Percentiles rank a stretch among this genome's conserved stretches.
These are phyloP conservation scores for Aspergillus sp. DNA, from an alignment of 2,329 filamentous ascomycete genomes.

Conservation along the genomic window DNA sequence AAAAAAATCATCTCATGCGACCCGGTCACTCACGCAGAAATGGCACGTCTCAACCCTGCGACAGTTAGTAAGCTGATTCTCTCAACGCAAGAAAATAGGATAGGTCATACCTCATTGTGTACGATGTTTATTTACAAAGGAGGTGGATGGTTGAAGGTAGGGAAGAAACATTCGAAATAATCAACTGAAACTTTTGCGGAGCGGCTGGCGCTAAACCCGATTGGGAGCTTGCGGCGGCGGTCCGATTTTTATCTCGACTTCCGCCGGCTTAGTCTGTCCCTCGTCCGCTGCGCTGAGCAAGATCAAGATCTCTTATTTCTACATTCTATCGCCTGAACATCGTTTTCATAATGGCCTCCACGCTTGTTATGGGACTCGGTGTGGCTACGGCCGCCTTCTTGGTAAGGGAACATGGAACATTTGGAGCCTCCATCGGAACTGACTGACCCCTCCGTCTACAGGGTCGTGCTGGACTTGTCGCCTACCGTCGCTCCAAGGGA, in stretches of 20 bases:
- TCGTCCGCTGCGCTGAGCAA: neutral
- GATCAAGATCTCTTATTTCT: neutral
- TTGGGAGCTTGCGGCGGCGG: constrained; percentile 18
- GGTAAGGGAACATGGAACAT: constrained; percentile 42
- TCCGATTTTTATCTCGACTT: constrained; percentile 33
- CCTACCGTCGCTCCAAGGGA: constrained; percentile 68
- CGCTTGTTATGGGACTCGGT: constrained; percentile 39
- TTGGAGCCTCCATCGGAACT: neutral
- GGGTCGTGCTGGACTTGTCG: constrained; percentile 89
- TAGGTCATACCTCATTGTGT: constrained; percentile 15
- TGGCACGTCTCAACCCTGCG: constrained; percentile 56
- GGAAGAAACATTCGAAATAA: constrained; percentile 10
- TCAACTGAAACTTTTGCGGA: constrained; percentile 12
- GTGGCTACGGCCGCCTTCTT: constrained; percentile 63
- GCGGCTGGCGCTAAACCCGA: constrained; percentile 28
- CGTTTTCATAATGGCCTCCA: constrained; percentile 34
- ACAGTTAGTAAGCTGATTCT: neutral
- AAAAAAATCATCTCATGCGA: neutral
- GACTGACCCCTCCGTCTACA: constrained; percentile 33
- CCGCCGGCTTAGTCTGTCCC: constrained; percentile 1
- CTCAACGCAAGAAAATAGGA: neutral
- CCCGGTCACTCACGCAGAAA: constrained; percentile 49
- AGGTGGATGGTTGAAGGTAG: constrained; percentile 4
- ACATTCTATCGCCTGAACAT: neutral
- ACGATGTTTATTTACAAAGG: neutral